Evolutionary conservation across 2,329 filamentous ascomycete species (phyloP).

Genomic region (Fonsecaea monophora): DNA sequence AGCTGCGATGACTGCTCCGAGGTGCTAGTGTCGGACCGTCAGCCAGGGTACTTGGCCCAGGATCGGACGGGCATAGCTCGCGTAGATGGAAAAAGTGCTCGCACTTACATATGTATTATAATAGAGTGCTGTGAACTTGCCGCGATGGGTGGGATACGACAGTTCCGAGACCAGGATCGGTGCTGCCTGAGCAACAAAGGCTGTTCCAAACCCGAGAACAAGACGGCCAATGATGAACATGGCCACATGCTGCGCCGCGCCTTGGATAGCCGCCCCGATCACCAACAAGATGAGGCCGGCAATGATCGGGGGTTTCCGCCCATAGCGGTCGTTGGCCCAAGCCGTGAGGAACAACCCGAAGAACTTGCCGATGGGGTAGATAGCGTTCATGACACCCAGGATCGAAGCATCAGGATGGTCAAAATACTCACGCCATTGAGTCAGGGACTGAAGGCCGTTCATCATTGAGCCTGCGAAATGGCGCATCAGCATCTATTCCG

Average conservation of each 20-base stretch:
- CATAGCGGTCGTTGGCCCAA: slow-evolving; percentile 10
- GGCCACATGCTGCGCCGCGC: slow-evolving; percentile 43
- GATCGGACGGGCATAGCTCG: too few relatives aligned
- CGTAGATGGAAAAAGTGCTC: too few relatives aligned
- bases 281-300: slow-evolving; percentile 9
- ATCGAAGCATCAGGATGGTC: slow-evolving; percentile 21
- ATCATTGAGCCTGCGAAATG: slow-evolving; percentile 48
- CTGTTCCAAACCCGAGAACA: slow-evolving; percentile 43
- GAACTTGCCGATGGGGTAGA: slow-evolving; percentile 23
- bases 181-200: slow-evolving; percentile 41
- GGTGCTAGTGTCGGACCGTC: too few relatives aligned
- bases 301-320: slow-evolving; percentile 12
- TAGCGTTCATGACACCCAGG: slow-evolving; percentile 29
- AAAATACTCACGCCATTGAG: slow-evolving; percentile 51
- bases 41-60: too few relatives aligned
- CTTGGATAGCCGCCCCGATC: slow-evolving; percentile 18
- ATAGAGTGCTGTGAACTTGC: slow-evolving; percentile 19
- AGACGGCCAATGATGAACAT: slow-evolving; percentile 44
- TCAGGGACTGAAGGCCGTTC: slow-evolving; percentile 55
- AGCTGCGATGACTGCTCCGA: slow-evolving; percentile 43
- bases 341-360: slow-evolving; percentile 22
- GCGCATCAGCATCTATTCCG: too few relatives aligned
- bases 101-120: too few relatives aligned
- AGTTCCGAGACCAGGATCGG: slow-evolving; percentile 42
- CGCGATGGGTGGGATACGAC: slow-evolving; percentile 41